Percentiles rank a stretch among this genome's conserved stretches.
Conservation (phyloP, 2,329 filamentous ascomycete genomes). For the Tolypocladium inflatum region DNA sequence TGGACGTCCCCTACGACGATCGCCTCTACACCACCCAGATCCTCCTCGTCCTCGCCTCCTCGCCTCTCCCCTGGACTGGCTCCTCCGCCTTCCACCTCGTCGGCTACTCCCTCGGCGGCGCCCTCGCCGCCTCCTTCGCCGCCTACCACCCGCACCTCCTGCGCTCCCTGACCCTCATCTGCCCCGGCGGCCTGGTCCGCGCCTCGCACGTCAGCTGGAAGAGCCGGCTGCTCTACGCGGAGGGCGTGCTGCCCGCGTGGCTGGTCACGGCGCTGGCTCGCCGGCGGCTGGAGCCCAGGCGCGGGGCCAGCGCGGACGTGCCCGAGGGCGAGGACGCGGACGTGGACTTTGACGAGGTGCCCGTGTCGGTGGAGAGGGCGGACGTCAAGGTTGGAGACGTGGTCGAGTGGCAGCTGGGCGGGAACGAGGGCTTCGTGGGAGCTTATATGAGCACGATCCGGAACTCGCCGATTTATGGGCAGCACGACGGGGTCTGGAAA, state of each 20-base stretch:
- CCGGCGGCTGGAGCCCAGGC: conserved; percentile 35
- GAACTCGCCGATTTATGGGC: conserved; percentile 57
- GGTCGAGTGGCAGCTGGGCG: conserved; percentile 59
- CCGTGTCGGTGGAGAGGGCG: conserved; percentile 41
- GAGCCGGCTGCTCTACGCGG: conserved; percentile 53
- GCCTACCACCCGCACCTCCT: conserved; percentile 58
- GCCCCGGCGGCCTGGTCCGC: conserved; percentile 61
- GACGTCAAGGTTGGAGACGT: conserved; percentile 45
- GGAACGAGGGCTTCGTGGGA: conserved; percentile 57
- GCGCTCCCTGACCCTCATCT: conserved; percentile 54
- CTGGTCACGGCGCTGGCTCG: conserved; percentile 45
- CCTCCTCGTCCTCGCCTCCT: conserved; percentile 55
- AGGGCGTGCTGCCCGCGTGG: conserved; percentile 48
- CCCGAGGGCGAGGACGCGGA: conserved; percentile 30
- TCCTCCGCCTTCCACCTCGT: conserved; percentile 56
- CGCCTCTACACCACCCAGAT: conserved; percentile 58
- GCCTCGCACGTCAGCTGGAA: conserved; percentile 48
- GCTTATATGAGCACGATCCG: conserved; percentile 65
- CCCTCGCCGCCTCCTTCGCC: conserved; percentile 61
- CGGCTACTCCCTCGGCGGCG: conserved; percentile 75
- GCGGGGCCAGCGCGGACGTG: conserved; percentile 22
- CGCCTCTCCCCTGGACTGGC: conserved; percentile 44
- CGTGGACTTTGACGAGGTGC: conserved; percentile 35
- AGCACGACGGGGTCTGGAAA: conserved; percentile 48
- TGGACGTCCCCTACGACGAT: conserved; percentile 48